These are phyloP conservation scores for Lolium perenne DNA, from an alignment of 176 grass and related monocot genomes.

Conservation along the genomic window DNA sequence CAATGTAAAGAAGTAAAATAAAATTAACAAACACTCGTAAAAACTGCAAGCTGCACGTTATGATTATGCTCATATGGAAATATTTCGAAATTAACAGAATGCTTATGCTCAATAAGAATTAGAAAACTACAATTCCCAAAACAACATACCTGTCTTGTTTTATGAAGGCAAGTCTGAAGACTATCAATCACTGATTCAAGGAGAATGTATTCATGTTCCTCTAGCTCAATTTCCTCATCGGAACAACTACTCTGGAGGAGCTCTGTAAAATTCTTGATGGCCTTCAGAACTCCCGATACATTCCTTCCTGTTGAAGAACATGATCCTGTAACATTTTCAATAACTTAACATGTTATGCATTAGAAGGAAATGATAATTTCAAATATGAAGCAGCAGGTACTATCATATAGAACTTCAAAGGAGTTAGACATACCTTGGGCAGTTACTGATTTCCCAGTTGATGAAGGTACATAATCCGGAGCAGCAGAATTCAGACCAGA, in stretches of 20 bases:
- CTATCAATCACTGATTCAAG: slow-evolving; percentile 47
- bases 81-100: slow-evolving; percentile 33
- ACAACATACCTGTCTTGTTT: slow-evolving; percentile 46
- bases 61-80: neutral
- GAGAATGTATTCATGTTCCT: slow-evolving; percentile 42
- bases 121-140: neutral
- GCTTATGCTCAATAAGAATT: neutral
- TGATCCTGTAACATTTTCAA: slow-evolving; percentile 40
- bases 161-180: slow-evolving; percentile 51
- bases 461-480: slow-evolving; percentile 47
- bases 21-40: slow-evolving; percentile 1
- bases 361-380: slow-evolving; percentile 5
- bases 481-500: slow-evolving; percentile 52
- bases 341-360: neutral
- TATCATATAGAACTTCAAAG: slow-evolving; percentile 28
- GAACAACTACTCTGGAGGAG: slow-evolving; percentile 36
- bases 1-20: neutral
- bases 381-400: neutral
- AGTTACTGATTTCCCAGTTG: slow-evolving; percentile 42
- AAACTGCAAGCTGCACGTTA: slow-evolving; percentile 12
- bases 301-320: slow-evolving; percentile 37
- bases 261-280: slow-evolving; percentile 43
- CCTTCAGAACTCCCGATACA: slow-evolving; percentile 43
- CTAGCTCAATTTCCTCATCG: slow-evolving; percentile 42
- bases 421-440: slow-evolving; percentile 35